Evolutionary conservation across 2,329 filamentous ascomycete genomes (phyloP).

Genomic region (Hymenoscyphus occultus): DNA sequence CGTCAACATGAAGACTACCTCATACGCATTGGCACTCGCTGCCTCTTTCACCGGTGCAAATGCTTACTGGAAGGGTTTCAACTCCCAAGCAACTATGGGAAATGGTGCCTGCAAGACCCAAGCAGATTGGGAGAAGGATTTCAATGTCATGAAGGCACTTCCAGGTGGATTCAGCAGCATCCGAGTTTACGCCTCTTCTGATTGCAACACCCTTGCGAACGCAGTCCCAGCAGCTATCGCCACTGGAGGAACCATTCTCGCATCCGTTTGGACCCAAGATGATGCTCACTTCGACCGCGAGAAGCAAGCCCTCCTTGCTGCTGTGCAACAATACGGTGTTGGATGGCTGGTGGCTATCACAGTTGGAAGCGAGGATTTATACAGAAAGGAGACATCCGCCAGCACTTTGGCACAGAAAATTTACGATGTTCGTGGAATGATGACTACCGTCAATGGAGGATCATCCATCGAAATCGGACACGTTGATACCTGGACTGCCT

Average conservation of each 20-base stretch:
- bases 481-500: constrained; percentile 66
- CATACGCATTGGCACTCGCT: constrained; percentile 36
- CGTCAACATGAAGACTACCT: constrained; percentile 25
- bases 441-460: constrained; percentile 45
- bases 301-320: constrained; percentile 57
- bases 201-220: constrained; percentile 48
- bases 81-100: constrained; percentile 40
- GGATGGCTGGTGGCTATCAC: constrained; percentile 62
- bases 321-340: constrained; percentile 53
- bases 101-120: constrained; percentile 64
- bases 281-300: constrained; percentile 55
- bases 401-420: constrained; percentile 44
- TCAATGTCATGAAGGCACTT: constrained; percentile 47
- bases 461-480: constrained; percentile 57
- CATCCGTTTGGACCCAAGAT: constrained; percentile 62
- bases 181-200: constrained; percentile 59
- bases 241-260: constrained; percentile 58
- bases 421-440: constrained; percentile 51
- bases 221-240: constrained; percentile 57
- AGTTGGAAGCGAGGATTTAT: constrained; percentile 66
- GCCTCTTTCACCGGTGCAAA: constrained; percentile 33
- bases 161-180: constrained; percentile 57
- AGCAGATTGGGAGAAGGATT: constrained; percentile 62
- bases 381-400: constrained; percentile 49
- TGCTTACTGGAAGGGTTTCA: constrained; percentile 44